Evolutionary conservation across 2,329 filamentous ascomycete species (phyloP).

Genomic region (Alternaria triticina): DNA sequence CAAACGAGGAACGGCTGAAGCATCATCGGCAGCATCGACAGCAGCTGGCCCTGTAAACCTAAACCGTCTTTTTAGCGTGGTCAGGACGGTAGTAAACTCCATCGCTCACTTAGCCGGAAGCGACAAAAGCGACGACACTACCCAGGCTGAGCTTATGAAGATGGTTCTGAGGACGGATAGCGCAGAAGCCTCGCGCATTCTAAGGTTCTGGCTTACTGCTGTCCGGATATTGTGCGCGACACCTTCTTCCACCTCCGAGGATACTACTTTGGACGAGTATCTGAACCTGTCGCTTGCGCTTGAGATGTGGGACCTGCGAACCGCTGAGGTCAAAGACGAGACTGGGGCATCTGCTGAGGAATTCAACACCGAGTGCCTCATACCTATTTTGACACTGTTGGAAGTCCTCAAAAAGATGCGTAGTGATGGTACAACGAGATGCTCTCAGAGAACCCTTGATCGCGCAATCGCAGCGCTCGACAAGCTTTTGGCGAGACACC

Average conservation of each 20-base stretch:
- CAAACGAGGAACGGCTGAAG: slow-evolving; percentile 37
- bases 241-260: neutral
- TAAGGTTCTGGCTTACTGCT: slow-evolving; percentile 44
- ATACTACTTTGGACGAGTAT: slow-evolving; percentile 4
- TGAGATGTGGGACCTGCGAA: slow-evolving; percentile 46
- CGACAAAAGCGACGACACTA: slow-evolving; percentile 22
- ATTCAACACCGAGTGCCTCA: slow-evolving; percentile 48
- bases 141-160: slow-evolving; percentile 45
- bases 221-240: slow-evolving; percentile 21
- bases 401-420: slow-evolving; percentile 21
- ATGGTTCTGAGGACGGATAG: slow-evolving; percentile 44
- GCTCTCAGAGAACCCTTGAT: neutral
- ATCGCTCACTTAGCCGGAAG: slow-evolving; percentile 25
- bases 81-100: slow-evolving; percentile 27
- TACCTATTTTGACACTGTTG: slow-evolving; percentile 38
- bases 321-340: slow-evolving; percentile 32
- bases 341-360: slow-evolving; percentile 40
- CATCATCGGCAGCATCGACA: slow-evolving; percentile 22
- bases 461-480: slow-evolving; percentile 36
- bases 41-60: slow-evolving; percentile 17
- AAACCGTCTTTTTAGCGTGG: slow-evolving; percentile 29
- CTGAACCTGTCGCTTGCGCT: slow-evolving; percentile 33
- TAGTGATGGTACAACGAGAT: neutral
- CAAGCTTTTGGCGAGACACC: slow-evolving; percentile 50
- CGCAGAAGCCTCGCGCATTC: slow-evolving; percentile 43